These are phyloP conservation scores for Nicotiana rustica DNA, from an alignment of 305 asterid species.

Conservation along the genomic window DNA sequence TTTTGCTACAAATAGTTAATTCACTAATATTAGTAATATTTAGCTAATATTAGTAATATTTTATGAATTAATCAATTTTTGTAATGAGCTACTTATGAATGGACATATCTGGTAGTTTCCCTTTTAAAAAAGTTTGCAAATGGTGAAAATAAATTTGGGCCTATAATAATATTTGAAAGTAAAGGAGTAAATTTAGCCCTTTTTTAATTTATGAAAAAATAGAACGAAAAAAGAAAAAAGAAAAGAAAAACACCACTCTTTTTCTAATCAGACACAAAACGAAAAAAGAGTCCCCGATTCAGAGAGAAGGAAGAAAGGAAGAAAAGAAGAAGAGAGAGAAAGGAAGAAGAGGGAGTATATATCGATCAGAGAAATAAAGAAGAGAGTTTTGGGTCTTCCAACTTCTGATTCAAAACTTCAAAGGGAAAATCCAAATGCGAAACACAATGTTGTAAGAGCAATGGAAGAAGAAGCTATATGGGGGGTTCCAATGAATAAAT, in stretches of 20 bases:
- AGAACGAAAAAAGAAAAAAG: neutral
- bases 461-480: slow-evolving; percentile 50
- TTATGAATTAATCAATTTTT: too few relatives aligned
- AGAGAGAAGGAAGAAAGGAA: slow-evolving; percentile 19
- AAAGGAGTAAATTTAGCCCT: too few relatives aligned
- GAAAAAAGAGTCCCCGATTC: slow-evolving; percentile 29
- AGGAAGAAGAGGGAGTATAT: neutral
- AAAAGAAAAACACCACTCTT: neutral
- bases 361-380: slow-evolving; percentile 19
- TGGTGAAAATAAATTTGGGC: too few relatives aligned
- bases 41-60: too few relatives aligned
- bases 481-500: slow-evolving; percentile 54
- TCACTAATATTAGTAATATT: too few relatives aligned
- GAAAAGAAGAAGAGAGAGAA: neutral
- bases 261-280: slow-evolving; percentile 27
- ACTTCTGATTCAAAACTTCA: slow-evolving; percentile 8
- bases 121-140: too few relatives aligned
- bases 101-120: too few relatives aligned
- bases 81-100: too few relatives aligned
- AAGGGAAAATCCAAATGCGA: slow-evolving; percentile 6
- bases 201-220: neutral
- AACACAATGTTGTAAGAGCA: slow-evolving; percentile 38
- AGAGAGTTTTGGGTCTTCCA: slow-evolving; percentile 23
- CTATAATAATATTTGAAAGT: too few relatives aligned
- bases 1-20: too few relatives aligned